Evolutionary conservation across 371 early-diverging fungal genomes (phyloP).

Genomic region (Lichtheimia corymbifera): DNA sequence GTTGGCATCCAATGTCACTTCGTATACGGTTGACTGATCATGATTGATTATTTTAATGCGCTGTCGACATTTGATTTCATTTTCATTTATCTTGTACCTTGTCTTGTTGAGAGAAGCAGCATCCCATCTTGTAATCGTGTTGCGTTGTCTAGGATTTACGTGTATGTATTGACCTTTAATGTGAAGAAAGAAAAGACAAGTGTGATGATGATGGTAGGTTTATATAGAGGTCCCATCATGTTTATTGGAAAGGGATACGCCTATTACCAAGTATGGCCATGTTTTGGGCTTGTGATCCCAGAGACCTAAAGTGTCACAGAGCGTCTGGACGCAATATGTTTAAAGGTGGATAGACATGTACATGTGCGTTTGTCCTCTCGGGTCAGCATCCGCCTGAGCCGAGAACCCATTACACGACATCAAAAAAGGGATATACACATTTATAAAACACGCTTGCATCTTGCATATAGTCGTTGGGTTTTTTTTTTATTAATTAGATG

Average conservation of each 20-base stretch:
- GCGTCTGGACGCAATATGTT: background rate
- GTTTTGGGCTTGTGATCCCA: too few relatives aligned
- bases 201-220: background rate
- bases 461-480: background rate
- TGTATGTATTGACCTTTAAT: background rate
- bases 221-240: conserved; percentile 1
- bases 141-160: background rate
- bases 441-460: too few relatives aligned
- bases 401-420: background rate
- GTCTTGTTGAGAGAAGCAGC: conserved; percentile 17
- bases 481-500: background rate
- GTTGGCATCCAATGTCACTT: conserved; percentile 42
- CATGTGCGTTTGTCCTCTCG: background rate
- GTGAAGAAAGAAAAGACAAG: background rate
- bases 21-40: conserved; percentile 40
- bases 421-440: background rate
- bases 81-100: background rate
- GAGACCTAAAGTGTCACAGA: too few relatives aligned
- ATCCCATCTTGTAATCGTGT: conserved; percentile 9
- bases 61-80: too few relatives aligned
- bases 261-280: too few relatives aligned
- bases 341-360: background rate
- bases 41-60: background rate
- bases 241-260: background rate
- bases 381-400: background rate